Base-by-base conservation (phyloP, 106 monocot species). In the Amphibolis antarctica region DNA sequence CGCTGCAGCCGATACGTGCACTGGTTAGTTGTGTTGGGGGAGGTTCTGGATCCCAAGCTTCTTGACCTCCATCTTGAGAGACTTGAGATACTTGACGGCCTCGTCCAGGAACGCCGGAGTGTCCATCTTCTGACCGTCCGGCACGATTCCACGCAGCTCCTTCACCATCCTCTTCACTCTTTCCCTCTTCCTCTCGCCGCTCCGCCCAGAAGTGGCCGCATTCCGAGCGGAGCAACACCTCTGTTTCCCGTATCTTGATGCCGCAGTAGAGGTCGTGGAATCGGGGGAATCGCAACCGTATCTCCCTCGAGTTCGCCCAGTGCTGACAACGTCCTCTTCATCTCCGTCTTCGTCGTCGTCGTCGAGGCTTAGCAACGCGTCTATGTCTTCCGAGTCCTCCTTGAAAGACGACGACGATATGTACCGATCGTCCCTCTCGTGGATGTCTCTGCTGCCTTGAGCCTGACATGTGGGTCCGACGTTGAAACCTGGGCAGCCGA, bases 11-110 rank as follows among this genome's bases (percentile, higher is more conserved):
- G 29, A 1, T 15, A 30, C 30, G 28, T 30, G 15, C 24, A 28
- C 24, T 30, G 29, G 63, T 67, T 55, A 44, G 77, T 60, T 28
- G 63, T 74, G n/a, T n/a, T n/a, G n/a, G n/a, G n/a, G n/a, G n/a
- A n/a, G n/a, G 42, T 68, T 74, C n/a, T 78, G 64, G n/a, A 61
- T 22, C 49, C 86, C 79, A 19, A 89, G 89, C 55, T 82, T 82
- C 70, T 83, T 76, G 5, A 74, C 77, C 77, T 89, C 85, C 55
- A 71, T 46, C 30, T 85, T 85, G 62, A 89, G 85, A 52, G 80
- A 89, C 62, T 85, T 89, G 49, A 89, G 72, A 70, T 89, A 89
- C 21, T 45, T 77, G 63, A 89, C 80, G 28, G 89, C 82, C 42
- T 89, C 89, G 69, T 85, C 89, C 26, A 89, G 75, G 42, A 89